These are phyloP conservation scores for Hansfordia pulvinata DNA, from an alignment of 2,329 filamentous ascomycete species.

Conservation along the genomic window DNA sequence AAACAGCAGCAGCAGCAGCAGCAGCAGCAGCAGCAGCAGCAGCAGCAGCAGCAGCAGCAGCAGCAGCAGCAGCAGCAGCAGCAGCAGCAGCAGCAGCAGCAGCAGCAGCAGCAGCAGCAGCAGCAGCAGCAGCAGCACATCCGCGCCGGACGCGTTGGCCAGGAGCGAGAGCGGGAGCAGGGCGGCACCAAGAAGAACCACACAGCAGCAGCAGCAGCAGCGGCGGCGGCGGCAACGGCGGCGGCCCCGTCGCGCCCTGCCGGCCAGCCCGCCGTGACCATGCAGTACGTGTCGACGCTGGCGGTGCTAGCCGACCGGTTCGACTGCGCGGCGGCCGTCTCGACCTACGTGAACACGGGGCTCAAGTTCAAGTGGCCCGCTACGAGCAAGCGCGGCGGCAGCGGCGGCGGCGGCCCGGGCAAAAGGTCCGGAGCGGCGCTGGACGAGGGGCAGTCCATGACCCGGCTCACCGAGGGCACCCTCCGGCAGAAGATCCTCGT, in stretches of 20 bases:
- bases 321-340: conserved; percentile 44
- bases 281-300: conserved; percentile 52
- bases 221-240: no score
- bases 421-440: no score
- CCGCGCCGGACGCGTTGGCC: no score
- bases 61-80: no score
- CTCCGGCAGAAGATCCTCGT: conserved; percentile 58
- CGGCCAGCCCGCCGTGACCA: conserved; percentile 19
- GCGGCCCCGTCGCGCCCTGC: no score
- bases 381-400: conserved; percentile 25
- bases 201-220: no score
- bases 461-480: conserved; percentile 44
- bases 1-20: conserved; percentile 7
- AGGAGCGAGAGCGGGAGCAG: no score
- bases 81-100: no score
- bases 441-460: conserved; percentile 15
- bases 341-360: conserved; percentile 33
- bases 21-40: neutral
- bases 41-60: neutral
- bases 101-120: no score
- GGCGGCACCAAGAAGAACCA: no score
- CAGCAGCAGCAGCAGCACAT: no score
- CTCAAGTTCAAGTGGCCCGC: conserved; percentile 41
- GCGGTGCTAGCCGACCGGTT: conserved; percentile 63
- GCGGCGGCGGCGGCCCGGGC: conserved; percentile 20